These are phyloP conservation scores for Carex cristatella DNA, from an alignment of 176 grass and related monocot species.

Conservation along the genomic window DNA sequence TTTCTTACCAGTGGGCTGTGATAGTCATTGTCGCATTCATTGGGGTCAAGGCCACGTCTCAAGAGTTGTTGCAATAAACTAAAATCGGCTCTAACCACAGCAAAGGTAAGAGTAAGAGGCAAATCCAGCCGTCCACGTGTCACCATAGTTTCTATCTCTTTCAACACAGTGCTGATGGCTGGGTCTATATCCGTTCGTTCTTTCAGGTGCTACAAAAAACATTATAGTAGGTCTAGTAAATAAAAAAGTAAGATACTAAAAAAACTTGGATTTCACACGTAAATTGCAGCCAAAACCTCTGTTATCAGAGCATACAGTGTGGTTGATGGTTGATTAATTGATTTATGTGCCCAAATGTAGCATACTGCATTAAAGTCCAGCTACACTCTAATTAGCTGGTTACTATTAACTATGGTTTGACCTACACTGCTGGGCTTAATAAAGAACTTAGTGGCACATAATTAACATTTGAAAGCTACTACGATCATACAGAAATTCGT, in stretches of 20 bases:
- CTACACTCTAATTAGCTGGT: no score
- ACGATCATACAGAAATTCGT: no score
- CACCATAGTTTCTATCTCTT: constrained; percentile 88
- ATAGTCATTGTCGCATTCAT: constrained; percentile 78
- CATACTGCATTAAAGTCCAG: no score
- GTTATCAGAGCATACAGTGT: background rate
- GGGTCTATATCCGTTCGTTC: constrained; percentile 33
- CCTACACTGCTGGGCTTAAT: no score
- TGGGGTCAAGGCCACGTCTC: constrained; percentile 59
- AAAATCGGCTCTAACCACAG: constrained; percentile 64
- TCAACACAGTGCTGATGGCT: constrained; percentile 53
- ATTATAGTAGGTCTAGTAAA: background rate
- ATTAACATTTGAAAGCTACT: no score
- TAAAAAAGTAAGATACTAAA: background rate
- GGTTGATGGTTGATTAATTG: background rate
- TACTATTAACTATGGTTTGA: no score
- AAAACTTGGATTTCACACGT: background rate
- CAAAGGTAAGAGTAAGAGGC: constrained; percentile 78
- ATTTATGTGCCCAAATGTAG: background rate
- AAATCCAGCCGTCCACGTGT: constrained; percentile 66
- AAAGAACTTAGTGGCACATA: no score
- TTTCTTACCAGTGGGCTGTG: constrained; percentile 67
- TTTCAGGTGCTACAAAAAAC: constrained; percentile 59
- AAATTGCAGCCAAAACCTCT: background rate
- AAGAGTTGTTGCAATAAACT: constrained; percentile 76